Base-by-base conservation (phyloP, 805 yeast genomes). In the Wickerhamomyces chambardii region DNA sequence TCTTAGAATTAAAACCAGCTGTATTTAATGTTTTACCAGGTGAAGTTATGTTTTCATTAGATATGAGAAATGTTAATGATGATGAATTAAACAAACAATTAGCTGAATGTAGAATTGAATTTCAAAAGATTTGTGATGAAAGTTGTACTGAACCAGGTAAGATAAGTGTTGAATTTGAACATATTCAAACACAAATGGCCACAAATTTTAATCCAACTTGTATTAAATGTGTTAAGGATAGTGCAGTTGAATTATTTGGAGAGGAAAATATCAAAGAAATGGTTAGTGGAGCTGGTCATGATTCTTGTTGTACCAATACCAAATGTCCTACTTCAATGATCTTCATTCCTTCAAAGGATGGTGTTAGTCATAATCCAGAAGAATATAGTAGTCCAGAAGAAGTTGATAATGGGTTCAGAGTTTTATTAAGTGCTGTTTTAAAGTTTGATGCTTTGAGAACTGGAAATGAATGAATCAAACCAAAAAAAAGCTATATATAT, bases 271-370 rank as follows among this genome's bases (percentile, higher is more conserved):
- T 62, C 10, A 56, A 64, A 29, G 65, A 60, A 28, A 75, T 78
- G 35, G 66, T 68, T 31, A 72, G 81, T 43, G 86, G 89, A 21
- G 85, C 87, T 5, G 85, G 84, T 10, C 89, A 80, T 44, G 89
- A 80, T 48, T 75, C 84, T 7, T 76, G 84, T 45, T 65, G 70
- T 17, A 74, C 81, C 2, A 64, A 73, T 8, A 46, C 58, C 6
- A 61, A 65, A 31, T 68, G 73, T 29, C 87, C 89, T 29, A 78
- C 87, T 0, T 71, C 84, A 2, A 80, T 80, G 86, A 72, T 80
- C 25, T 80, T 80, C 51, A 74, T 78, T 46, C 87, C 89, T 7
- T 70, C 80, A 22, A 69, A 59, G 43, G 78, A 74, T 46, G 86
- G 86, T 17, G 61, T 79, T 28, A 68, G 78, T 18, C 87, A 80